phyloP scores from a whole-genome alignment of 208 protist species.

The Plasmodiophora brassicae region DNA sequence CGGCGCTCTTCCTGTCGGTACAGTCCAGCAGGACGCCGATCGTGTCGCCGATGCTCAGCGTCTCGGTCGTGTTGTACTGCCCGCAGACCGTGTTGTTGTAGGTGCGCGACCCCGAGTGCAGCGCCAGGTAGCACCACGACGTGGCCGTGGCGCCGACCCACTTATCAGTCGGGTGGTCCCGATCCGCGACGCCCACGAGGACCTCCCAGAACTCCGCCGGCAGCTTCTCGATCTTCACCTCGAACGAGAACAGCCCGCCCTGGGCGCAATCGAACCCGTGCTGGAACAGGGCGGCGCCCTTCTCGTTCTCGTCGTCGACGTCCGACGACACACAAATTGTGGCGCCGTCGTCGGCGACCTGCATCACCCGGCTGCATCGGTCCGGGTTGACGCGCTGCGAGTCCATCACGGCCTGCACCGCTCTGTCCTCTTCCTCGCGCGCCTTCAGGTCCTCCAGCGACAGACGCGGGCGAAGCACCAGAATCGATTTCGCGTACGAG shows the following conservation, averaged over 20 bases:
- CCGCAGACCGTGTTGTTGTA: slow-evolving; percentile 31
- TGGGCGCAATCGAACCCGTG: background rate
- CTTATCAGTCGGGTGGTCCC: background rate
- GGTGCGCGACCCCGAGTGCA: background rate
- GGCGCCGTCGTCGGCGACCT: background rate
- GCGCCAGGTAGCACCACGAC: slow-evolving; percentile 17
- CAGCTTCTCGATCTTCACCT: background rate
- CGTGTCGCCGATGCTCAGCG: background rate
- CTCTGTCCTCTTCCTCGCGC: background rate
- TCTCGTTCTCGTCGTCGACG: background rate
- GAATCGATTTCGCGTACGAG: slow-evolving; percentile 27
- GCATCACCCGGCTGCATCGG: background rate
- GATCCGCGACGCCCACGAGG: background rate
- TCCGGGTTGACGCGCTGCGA: background rate
- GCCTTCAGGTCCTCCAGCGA: slow-evolving; percentile 9
- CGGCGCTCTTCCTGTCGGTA: background rate
- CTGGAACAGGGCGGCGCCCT: background rate
- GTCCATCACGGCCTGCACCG: slow-evolving; percentile 2
- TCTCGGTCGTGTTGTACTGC: slow-evolving; percentile 3
- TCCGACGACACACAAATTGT: background rate
- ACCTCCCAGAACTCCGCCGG: slow-evolving; percentile 15
- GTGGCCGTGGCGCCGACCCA: background rate
- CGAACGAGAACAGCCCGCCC: background rate
- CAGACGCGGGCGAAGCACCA: background rate
- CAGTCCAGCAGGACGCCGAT: slow-evolving; percentile 20